Evolutionary conservation across 305 asterid species (phyloP), one percentile per base, ranked within the genome.

Genomic region (Plantago coronopus): DNA sequence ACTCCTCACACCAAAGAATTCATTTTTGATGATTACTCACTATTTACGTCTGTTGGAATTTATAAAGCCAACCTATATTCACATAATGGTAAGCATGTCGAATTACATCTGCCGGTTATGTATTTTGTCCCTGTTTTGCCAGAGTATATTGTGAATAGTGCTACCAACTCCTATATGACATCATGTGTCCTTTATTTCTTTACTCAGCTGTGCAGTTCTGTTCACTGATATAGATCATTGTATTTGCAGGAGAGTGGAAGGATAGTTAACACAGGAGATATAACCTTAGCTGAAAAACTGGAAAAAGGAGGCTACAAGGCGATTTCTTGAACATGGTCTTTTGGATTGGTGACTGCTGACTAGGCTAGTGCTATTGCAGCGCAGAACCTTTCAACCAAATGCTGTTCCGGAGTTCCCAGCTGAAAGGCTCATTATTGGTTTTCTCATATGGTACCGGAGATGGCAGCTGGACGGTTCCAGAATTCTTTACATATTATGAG

Each of bases 11-110:
- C 76, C 90, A 38, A 71, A 59, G 53, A 93, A 89, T 68, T 79
- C 97, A 6, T 81, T 93, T 64, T 64, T 93, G 85, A 82, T 93
- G 95, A 93, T 93, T 79, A 93, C 99, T 40, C 97, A 93, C 76
- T 93, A 89, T 74, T 66, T 78, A 54, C 86, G 95, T 59, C 85
- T 93, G 65, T 68, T 93, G 75, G 97, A 93, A 65, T 87, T 87
- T 78, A 89, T 89, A 64, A 78, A 79, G 74, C 97, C 97, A 20
- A 73, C 74, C 34, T 86, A 76, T 59, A 78, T 86, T 64, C 99
- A 93, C 70, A 66, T 93, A 58, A 93, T 93, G 97, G 99, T 93
- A 83, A 79, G 88, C 71, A 50, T 60, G 17, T 54, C 45, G n/a
- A 67, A 15, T 61, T 64, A 49, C 29, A 46, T 61, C 46, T 45